Percentiles rank a stretch among this genome's conserved stretches.
Evolutionary conservation across 192 early-diverging fungal genomes (phyloP).

Genomic region (Lobulomyces angularis): DNA sequence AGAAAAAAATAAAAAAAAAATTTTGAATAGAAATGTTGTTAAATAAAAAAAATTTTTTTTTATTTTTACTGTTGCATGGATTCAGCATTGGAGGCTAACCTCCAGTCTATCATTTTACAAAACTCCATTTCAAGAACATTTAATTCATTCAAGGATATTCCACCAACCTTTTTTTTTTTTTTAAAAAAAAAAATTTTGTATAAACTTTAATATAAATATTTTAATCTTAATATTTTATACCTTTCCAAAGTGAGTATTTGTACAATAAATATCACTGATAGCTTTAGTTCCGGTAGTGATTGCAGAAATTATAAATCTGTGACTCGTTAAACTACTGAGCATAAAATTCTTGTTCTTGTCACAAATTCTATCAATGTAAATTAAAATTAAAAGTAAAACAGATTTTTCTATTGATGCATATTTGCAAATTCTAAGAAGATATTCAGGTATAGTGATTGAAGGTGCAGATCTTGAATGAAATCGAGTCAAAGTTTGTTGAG

Average conservation of each 20-base stretch:
- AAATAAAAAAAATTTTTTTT: constrained; percentile 8
- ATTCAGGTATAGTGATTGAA: constrained; percentile 82
- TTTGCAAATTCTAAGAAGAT: constrained; percentile 78
- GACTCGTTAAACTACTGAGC: too few species aligned
- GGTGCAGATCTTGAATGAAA: too few species aligned
- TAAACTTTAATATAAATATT: constrained; percentile 1
- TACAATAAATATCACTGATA: constrained; percentile 84
- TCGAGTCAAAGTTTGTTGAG: too few species aligned
- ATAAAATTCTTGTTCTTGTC: too few species aligned
- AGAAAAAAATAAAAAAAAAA: constrained; percentile 9
- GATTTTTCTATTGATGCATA: constrained; percentile 83
- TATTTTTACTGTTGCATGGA: constrained; percentile 84
- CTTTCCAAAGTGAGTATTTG: constrained; percentile 88
- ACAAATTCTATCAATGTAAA: constrained; percentile 96
- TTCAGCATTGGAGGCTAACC: constrained; percentile 61
- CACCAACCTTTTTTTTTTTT: constrained; percentile 51
- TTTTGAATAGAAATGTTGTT: neutral
- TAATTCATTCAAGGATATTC: constrained; percentile 81
- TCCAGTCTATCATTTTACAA: constrained; percentile 75
- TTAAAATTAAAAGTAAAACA: constrained; percentile 73
- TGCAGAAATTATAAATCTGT: constrained; percentile 82
- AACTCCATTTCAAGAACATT: constrained; percentile 88
- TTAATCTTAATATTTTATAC: constrained; percentile 1
- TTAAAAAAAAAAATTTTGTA: neutral
- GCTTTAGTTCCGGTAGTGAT: constrained; percentile 77